Evolutionary conservation across 495 filamentous ascomycete species (phyloP).

Genomic region (Penicillium cinerascens): DNA sequence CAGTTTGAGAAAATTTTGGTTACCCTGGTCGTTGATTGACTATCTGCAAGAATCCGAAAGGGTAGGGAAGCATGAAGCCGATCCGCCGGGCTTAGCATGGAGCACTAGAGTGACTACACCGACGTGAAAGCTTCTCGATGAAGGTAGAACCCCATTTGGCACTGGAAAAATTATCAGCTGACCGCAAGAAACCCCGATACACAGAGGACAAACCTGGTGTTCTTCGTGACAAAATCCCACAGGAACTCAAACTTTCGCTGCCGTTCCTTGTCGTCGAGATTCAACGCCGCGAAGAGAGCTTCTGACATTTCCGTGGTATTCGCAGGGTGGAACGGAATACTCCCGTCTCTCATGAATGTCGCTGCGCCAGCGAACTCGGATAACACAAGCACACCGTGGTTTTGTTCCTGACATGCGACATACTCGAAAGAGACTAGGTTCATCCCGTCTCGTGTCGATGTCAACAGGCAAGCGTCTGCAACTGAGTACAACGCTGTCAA

Average conservation of each 20-base stretch:
- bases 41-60: no score
- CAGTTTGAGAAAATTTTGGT: no score
- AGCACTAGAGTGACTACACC: slow-evolving; percentile 7
- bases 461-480: slow-evolving; percentile 84
- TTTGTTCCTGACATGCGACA: slow-evolving; percentile 79
- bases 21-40: no score
- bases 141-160: slow-evolving; percentile 39
- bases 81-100: slow-evolving; percentile 5
- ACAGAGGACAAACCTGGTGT: slow-evolving; percentile 58
- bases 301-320: slow-evolving; percentile 86
- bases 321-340: slow-evolving; percentile 86
- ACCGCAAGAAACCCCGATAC: not conserved
- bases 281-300: slow-evolving; percentile 78
- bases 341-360: slow-evolving; percentile 72
- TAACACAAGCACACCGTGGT: slow-evolving; percentile 84
- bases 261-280: slow-evolving; percentile 75
- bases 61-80: no score
- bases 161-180: slow-evolving; percentile 17
- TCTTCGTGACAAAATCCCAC: slow-evolving; percentile 79
- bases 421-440: slow-evolving; percentile 97
- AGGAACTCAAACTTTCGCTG: slow-evolving; percentile 74
- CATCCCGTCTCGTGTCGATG: slow-evolving; percentile 94
- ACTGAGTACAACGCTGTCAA: slow-evolving; percentile 89
- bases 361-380: slow-evolving; percentile 92
- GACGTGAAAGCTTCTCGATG: slow-evolving; percentile 26